phyloP scores from a whole-genome alignment of 768 basidiomycete species.

The Auricularia auricula-judae region DNA sequence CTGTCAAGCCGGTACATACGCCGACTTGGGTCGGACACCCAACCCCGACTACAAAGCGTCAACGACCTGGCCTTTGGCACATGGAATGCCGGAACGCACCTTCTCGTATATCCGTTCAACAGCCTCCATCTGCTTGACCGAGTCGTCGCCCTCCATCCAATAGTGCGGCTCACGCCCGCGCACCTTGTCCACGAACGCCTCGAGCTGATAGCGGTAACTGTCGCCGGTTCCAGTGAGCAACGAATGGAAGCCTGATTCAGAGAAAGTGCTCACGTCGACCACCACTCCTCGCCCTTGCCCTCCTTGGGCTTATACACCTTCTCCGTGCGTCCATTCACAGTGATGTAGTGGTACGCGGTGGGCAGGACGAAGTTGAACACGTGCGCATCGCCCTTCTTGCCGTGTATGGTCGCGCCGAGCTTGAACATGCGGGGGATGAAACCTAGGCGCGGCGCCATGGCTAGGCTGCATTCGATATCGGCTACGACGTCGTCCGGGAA shows the following conservation, averaged over 20 bases:
- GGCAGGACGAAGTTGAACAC: conserved; percentile 34
- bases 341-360: conserved; percentile 37
- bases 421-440: conserved; percentile 29
- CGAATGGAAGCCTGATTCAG: too few relatives aligned
- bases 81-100: conserved; percentile 18
- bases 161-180: conserved; percentile 38
- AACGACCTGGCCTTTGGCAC: too few relatives aligned
- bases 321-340: conserved; percentile 28
- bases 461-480: conserved; percentile 25
- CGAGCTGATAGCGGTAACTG: conserved; percentile 47
- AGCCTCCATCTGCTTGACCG: conserved; percentile 43
- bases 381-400: conserved; percentile 34
- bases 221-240: neutral
- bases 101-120: conserved; percentile 48
- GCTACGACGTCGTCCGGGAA: conserved; percentile 19
- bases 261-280: conserved; percentile 31
- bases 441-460: conserved; percentile 17
- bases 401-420: conserved; percentile 24
- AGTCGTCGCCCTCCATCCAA: conserved; percentile 46
- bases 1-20: too few relatives aligned
- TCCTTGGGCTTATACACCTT: conserved; percentile 30
- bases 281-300: conserved; percentile 37
- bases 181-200: conserved; percentile 52
- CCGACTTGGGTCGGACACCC: too few relatives aligned
- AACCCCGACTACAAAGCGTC: too few relatives aligned